Conservation (phyloP, 257 asterid genomes). For the Solanum sparsipilum region DNA sequence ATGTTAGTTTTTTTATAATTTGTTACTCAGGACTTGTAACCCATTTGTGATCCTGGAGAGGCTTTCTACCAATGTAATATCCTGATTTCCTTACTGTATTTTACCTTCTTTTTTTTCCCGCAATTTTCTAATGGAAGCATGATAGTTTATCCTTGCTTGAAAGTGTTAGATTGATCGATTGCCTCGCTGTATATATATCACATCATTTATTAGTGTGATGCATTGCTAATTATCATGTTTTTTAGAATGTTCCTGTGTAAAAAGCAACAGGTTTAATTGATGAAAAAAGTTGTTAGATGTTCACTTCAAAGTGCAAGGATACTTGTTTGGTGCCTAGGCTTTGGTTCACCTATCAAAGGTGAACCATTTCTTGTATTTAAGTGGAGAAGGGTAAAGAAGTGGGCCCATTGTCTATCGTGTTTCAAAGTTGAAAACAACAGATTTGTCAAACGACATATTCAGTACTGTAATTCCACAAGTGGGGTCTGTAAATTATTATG, state of each 20-base stretch:
- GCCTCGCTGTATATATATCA: neutral
- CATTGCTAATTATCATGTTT: neutral
- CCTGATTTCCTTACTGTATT: neutral
- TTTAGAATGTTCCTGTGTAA: neutral
- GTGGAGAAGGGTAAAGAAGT: too few species aligned
- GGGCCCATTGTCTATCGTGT: too few species aligned
- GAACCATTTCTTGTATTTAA: too few species aligned
- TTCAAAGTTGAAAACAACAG: too few species aligned
- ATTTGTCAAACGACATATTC: too few species aligned
- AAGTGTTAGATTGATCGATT: neutral
- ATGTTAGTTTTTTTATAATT: neutral
- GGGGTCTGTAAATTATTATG: neutral
- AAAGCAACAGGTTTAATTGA: too few species aligned
- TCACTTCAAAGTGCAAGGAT: neutral
- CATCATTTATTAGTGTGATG: neutral
- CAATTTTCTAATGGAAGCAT: neutral
- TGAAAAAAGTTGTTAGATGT: neutral
- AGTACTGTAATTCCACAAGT: too few species aligned
- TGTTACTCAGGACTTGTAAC: neutral
- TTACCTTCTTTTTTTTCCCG: too few species aligned
- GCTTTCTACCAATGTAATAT: neutral
- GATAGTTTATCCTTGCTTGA: neutral
- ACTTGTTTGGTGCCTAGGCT: neutral
- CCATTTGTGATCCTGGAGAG: neutral
- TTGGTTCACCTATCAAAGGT: too few species aligned